Evolutionary conservation across 352 stramenopile species (phyloP), one percentile per base, ranked within the genome.

Genomic region (Globisporangium emineosum): DNA sequence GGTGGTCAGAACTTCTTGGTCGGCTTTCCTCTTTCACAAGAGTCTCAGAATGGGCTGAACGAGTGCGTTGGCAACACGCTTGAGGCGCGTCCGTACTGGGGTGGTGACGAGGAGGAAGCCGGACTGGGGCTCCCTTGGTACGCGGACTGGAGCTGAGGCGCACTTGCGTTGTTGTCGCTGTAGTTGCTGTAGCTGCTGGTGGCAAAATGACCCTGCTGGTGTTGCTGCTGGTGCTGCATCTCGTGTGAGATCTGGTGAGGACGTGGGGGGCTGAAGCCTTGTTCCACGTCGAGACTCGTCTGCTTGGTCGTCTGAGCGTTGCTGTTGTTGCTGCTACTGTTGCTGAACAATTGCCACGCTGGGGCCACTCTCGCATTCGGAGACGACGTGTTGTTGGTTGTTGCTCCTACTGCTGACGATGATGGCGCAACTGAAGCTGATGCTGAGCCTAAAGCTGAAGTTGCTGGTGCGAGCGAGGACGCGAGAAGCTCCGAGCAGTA

Each of bases 401-500:
- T 27, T 9, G 51, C n/a, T 42, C 27, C 17, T 21, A 19, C 29
- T 5, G 25, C 51, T 15, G 67, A 50, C 19, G 57, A 10, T 13
- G 35, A 12, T 12, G 19, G 6, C 7, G 37, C 35, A 5, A 19
- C 35, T 19, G 35, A 19, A 43, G 35, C 37, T 43, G 37, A 9
- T 4, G 29, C 29, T 32, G 29, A 32, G 29, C 29, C 5, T 5
- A n/a, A n/a, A n/a, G 23, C 23, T 10, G 35, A 65, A 5, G 37
- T 55, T 21, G 32, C 55, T 23, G 67, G 37, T 30, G 65, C 12
- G 45, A 72, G 55, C 15, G 71, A 75, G 2, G 72, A 74, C 17
- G 66, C 59, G 33, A 85, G 57, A 0, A 87, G 47, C 52, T 82
- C 76, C 21, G 76, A 62, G 42, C 74, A 87, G 62, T 73, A 83